Conservation (phyloP, 441 rosid species). For the Erodium texanum region DNA sequence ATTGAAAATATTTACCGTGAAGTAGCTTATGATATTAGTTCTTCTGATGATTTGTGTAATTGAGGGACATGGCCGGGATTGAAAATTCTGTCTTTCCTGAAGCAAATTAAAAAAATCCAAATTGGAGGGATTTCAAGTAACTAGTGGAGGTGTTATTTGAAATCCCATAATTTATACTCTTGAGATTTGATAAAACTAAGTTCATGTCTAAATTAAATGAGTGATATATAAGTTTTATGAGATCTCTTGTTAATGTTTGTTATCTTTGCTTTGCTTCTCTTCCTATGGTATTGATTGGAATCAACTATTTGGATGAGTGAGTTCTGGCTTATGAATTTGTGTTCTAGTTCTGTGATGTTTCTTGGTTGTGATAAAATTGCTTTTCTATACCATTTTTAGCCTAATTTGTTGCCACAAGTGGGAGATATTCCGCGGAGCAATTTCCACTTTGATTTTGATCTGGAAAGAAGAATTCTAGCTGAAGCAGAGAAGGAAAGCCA, state of each 20-base stretch:
- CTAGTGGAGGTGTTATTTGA: too few relatives aligned
- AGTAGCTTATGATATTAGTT: not conserved
- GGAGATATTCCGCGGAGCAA: conserved; percentile 75
- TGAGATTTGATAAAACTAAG: not conserved
- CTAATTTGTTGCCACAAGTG: conserved; percentile 47
- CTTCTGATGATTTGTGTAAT: not conserved
- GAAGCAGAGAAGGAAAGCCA: conserved; percentile 66
- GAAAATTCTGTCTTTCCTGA: too few relatives aligned
- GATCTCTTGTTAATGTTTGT: not conserved
- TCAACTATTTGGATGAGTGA: not conserved
- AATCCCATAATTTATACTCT: not conserved
- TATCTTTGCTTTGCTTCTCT: not conserved
- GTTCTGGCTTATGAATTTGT: not conserved
- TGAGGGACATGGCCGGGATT: too few relatives aligned
- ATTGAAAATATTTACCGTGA: not conserved
- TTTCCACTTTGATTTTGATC: conserved; percentile 71
- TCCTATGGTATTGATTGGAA: not conserved
- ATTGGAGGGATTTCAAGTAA: too few relatives aligned
- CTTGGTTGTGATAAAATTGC: not conserved
- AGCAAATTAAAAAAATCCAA: too few relatives aligned
- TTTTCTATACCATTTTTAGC: conserved; percentile 32
- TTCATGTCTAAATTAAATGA: not conserved
- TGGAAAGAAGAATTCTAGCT: conserved; percentile 64
- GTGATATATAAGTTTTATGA: too few relatives aligned
- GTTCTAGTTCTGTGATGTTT: not conserved